phyloP scores from a whole-genome alignment of 306 rosid genomes.

The Oxytropis ochrocephala region DNA sequence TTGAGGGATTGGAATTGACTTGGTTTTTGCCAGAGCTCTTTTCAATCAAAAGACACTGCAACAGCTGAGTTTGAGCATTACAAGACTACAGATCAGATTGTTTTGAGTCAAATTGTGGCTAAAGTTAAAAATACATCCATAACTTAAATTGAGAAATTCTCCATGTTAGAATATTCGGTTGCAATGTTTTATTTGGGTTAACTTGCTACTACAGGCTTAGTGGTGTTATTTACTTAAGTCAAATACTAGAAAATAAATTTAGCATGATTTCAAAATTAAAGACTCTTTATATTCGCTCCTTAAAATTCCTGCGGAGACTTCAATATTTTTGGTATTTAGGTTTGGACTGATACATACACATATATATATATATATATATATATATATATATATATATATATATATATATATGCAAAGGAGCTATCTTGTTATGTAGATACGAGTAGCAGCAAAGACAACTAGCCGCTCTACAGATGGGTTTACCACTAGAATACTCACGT shows the following conservation, averaged over 20 bases:
- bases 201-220: neutral
- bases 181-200: too few species aligned
- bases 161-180: neutral
- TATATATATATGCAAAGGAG: too few species aligned
- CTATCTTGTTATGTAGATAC: neutral
- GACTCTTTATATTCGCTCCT: neutral
- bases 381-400: too few species aligned
- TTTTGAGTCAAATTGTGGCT: neutral
- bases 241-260: neutral
- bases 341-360: too few species aligned
- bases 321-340: conserved; percentile 6
- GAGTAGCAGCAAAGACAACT: conserved; percentile 12
- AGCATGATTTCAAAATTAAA: neutral
- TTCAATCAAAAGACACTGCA: too few species aligned
- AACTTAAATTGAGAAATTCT: neutral
- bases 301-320: neutral
- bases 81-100: too few species aligned
- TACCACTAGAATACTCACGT: neutral
- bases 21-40: neutral
- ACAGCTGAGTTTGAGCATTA: too few species aligned
- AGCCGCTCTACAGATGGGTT: conserved; percentile 29
- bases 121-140: neutral
- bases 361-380: too few species aligned
- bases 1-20: neutral
- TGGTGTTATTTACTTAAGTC: neutral